Percentiles rank a stretch among this genome's conserved stretches.
Evolutionary conservation across 2,329 filamentous ascomycete species (phyloP).

Genomic region (Penicillium sp.): DNA sequence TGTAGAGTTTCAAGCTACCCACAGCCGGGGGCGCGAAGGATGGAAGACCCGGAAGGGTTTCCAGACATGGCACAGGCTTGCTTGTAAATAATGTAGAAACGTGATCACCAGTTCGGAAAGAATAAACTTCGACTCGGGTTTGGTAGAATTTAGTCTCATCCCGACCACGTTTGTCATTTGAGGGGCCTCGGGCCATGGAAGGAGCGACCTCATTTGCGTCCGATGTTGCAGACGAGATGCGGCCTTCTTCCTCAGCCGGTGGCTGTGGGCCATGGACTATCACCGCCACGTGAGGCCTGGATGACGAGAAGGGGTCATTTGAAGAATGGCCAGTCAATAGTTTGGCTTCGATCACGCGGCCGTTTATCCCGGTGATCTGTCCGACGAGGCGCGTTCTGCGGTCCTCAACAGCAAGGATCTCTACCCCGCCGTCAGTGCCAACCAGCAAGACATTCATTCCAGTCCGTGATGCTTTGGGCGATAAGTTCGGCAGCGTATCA

Average conservation of each 20-base stretch:
- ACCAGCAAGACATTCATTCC: conserved; percentile 69
- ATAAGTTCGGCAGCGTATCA: conserved; percentile 63
- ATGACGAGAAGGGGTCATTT: conserved; percentile 54
- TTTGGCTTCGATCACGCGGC: conserved; percentile 79
- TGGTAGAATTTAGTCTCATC: conserved; percentile 60
- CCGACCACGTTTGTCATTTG: conserved; percentile 25
- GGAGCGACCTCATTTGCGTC: conserved; percentile 39
- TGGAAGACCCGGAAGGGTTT: conserved; percentile 58
- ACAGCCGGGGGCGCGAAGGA: conserved; percentile 70
- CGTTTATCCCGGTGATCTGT: conserved; percentile 73
- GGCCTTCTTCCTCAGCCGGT: conserved; percentile 46
- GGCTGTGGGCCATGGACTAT: conserved; percentile 76
- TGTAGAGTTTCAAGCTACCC: conserved; percentile 73
- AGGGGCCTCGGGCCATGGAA: conserved; percentile 24
- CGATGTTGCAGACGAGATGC: conserved; percentile 35
- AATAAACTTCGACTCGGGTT: conserved; percentile 87
- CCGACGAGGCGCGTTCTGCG: conserved; percentile 70
- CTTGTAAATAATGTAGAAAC: conserved; percentile 74
- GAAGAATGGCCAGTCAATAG: conserved; percentile 70
- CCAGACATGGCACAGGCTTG: conserved; percentile 63
- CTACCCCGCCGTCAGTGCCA: conserved; percentile 77
- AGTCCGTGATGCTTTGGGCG: conserved; percentile 42
- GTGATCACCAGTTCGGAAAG: conserved; percentile 71
- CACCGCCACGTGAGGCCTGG: conserved; percentile 75
- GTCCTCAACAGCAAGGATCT: conserved; percentile 73